Conservation (phyloP, 2,329 filamentous ascomycete genomes). For the Paraphaeosphaeria minitans region DNA sequence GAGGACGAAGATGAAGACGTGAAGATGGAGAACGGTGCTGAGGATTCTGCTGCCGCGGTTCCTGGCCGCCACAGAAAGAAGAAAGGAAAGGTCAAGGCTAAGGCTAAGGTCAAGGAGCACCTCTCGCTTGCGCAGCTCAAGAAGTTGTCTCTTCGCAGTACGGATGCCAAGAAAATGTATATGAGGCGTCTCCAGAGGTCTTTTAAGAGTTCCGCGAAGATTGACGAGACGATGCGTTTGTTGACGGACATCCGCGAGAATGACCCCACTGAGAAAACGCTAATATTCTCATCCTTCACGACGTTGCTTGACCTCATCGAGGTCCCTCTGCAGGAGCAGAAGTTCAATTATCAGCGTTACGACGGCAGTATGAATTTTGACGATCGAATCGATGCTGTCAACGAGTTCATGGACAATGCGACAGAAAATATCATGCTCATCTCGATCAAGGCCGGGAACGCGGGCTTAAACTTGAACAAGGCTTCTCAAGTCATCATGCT, state of each 20-base stretch:
- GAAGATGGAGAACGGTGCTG: slow-evolving; percentile 10
- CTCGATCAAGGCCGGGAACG: slow-evolving; percentile 79
- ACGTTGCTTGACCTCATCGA: slow-evolving; percentile 78
- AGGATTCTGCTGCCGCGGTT: background rate
- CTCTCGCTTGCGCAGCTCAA: slow-evolving; percentile 69
- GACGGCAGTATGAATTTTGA: slow-evolving; percentile 75
- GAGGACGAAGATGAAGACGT: slow-evolving; percentile 22
- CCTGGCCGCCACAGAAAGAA: slow-evolving; percentile 16
- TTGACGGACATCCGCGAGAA: slow-evolving; percentile 58
- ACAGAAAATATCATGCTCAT: slow-evolving; percentile 73
- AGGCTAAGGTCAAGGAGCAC: slow-evolving; percentile 48
- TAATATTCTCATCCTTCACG: slow-evolving; percentile 84
- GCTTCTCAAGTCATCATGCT: slow-evolving; percentile 88
- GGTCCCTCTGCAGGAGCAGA: slow-evolving; percentile 67
- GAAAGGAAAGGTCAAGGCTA: slow-evolving; percentile 53
- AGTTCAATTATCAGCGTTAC: slow-evolving; percentile 69
- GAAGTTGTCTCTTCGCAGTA: slow-evolving; percentile 67
- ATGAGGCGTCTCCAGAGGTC: slow-evolving; percentile 68
- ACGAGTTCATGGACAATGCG: slow-evolving; percentile 67
- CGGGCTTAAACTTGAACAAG: slow-evolving; percentile 82
- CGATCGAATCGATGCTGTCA: slow-evolving; percentile 69
- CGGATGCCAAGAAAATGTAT: slow-evolving; percentile 70
- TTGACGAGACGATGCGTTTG: slow-evolving; percentile 70
- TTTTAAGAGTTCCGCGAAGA: slow-evolving; percentile 77
- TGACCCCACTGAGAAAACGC: slow-evolving; percentile 70